Percentiles rank a stretch among this genome's conserved stretches.
These are phyloP conservation scores for Trichoderma harzianum DNA, from an alignment of 2,329 filamentous ascomycete species.

Conservation along the genomic window DNA sequence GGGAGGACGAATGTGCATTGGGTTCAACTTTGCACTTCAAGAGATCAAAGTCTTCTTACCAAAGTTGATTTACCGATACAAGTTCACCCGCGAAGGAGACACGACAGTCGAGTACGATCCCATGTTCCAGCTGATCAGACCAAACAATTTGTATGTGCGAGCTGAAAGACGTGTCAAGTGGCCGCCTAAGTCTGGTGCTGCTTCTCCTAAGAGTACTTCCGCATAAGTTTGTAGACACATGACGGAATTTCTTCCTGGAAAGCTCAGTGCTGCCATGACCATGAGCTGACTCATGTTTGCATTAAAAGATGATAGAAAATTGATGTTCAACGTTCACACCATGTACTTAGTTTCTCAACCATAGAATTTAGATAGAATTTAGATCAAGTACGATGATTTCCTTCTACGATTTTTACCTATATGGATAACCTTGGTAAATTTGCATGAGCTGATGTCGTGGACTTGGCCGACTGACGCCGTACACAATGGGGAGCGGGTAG, in stretches of 20 bases:
- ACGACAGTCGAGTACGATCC: constrained; percentile 56
- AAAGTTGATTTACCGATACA: constrained; percentile 58
- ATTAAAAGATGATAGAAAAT: neutral
- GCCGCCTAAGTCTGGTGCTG: constrained; percentile 32
- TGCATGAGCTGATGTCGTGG: neutral
- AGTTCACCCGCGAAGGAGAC: constrained; percentile 50
- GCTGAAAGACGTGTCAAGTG: constrained; percentile 48
- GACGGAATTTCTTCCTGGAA: neutral
- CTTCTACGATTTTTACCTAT: neutral
- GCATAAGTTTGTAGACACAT: neutral
- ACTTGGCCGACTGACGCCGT: neutral
- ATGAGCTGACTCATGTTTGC: neutral
- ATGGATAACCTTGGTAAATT: neutral
- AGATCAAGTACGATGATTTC: neutral
- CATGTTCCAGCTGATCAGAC: constrained; percentile 56
- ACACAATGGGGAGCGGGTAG: neutral
- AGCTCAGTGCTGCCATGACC: neutral
- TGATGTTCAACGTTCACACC: neutral
- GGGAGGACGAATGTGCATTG: constrained; percentile 57
- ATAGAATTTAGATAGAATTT: neutral
- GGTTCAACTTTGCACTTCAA: constrained; percentile 61
- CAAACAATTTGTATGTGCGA: constrained; percentile 34
- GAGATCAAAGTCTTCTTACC: constrained; percentile 58
- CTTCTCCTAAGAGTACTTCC: neutral
- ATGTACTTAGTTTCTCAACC: neutral